phyloP scores from a whole-genome alignment of 2,329 filamentous ascomycete genomes.

The Hypoxylon sp. region DNA sequence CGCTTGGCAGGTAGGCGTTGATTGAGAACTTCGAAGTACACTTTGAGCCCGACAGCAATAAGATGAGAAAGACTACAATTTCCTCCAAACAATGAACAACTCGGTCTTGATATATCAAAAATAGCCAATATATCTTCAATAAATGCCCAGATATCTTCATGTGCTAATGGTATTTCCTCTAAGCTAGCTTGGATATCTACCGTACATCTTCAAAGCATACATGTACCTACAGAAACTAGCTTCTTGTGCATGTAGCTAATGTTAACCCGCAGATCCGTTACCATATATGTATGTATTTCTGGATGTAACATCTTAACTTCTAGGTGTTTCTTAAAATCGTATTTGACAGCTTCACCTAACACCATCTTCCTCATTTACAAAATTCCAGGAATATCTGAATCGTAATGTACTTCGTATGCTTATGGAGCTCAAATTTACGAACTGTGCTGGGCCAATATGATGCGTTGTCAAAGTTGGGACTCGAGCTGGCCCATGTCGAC shows the following conservation, averaged over 20 bases:
- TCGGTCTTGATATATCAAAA: too few relatives aligned
- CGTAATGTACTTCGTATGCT: neutral
- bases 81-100: neutral
- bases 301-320: constrained; percentile 3
- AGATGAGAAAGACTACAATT: neutral
- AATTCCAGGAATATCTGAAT: neutral
- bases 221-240: too few relatives aligned
- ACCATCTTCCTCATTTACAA: constrained; percentile 4
- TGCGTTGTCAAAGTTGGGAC: constrained; percentile 37
- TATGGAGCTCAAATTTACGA: constrained; percentile 19
- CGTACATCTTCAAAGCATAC: too few relatives aligned
- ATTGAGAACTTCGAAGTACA: constrained; percentile 9
- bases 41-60: neutral
- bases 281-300: neutral
- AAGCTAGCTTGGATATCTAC: too few relatives aligned
- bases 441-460: constrained; percentile 20
- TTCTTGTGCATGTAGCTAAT: too few relatives aligned
- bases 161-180: too few relatives aligned
- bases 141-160: too few relatives aligned
- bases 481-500: constrained; percentile 31
- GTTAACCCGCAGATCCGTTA: neutral
- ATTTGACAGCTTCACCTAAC: constrained; percentile 1
- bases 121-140: too few relatives aligned
- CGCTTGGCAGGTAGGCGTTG: constrained; percentile 21
- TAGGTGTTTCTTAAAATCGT: neutral